Base-by-base conservation (phyloP, 768 basidiomycete species). In the Phylloporus sp. region DNA sequence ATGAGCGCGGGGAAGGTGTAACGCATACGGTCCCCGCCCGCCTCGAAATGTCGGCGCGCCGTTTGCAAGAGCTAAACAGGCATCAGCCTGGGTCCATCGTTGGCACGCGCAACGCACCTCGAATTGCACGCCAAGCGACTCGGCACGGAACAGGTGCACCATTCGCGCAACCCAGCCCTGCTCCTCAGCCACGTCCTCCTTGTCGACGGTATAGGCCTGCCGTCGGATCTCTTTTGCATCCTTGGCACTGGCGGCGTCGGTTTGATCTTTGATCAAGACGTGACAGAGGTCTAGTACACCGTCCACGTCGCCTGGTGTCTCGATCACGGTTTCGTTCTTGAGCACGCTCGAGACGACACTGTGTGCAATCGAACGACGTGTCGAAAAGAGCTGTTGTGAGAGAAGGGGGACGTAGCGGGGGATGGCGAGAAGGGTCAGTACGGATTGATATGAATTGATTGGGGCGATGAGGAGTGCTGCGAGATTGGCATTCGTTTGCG, bases 151-250 rank as follows among this genome's bases (percentile, higher is more conserved):
- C 28, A 98, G 68, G 74, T 99, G 97, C 3, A 98, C 89, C 91
- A 98, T 97, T 56, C 95, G 76, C 35, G 97, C 95, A 15, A 97
- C 84, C 97, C 97, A 99, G 0, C 97, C 97, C 62, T 99, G 97
- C 68, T 99, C 97, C 68, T 99, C 97, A 0, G 94, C 95, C 75
- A 94, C 78, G 64, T 98, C 95, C 66, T 95, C 91, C 45, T 85
- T 72, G 66, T 95, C 95, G 46, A 80, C 61, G 26, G 75, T 72
- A 58, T 84, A 80, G 7, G 82, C 82, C 50, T 81, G 80, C 54
- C 84, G 73, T 53, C 82, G 76, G 43, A 69, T 62, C 40, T 80
- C 80, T 56, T 77, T 76, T 22, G 61, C 59, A 23, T 68, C 59
- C 22, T 56, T 63, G 2, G 16, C 22, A 20, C 66, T 65, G 8